Base-by-base conservation (phyloP, 495 filamentous ascomycete genomes). In the Aspergillus affinis region DNA sequence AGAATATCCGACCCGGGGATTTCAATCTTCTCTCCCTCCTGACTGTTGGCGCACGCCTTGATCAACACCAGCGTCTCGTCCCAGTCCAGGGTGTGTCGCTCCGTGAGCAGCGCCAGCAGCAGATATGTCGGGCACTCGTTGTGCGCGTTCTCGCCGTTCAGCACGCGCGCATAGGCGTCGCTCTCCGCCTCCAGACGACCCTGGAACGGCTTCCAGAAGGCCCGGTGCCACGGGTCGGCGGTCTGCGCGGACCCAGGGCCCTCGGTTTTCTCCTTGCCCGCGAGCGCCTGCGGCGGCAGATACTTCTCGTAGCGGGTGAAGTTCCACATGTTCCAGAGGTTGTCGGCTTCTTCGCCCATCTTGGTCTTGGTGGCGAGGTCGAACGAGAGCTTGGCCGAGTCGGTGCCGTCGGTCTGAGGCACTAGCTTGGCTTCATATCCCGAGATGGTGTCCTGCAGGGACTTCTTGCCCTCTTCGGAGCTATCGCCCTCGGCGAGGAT, bases 291-390 rank as follows among this genome's bases (percentile, higher is more conserved):
- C 29, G n/a, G 27, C 3, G 59, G 59, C 9, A 61, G 54, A 36
- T 52, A 61, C 20, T 57, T 56, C 30, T 51, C 20, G 21, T 61
- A 61, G 7, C 59, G 53, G 2, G 47, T 12, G 59, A 51, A 55
- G n/a, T n/a, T 23, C 59, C 59, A 61, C 47, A 61, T 51, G 32
- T 52, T 53, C 26, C 49, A 52, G 10, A 61, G 54, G 47, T 52
- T 56, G 48, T 61, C 59, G 53, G 57, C 29, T 21, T 61, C 59
- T 29, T 61, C 59, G 48, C 59, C 59, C 15, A 61, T 30, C 48
- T 61, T 61, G 54, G 54, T 53, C 30, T 61, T 61, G 48, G 59
- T 61, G 26, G 53, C 54, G 59, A 61, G 47, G 27, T 61, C 59
- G 52, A 56, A 61, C 7, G 59, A 61, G 17, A 61, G 48, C 7